A percentile compares a stretch with the other conserved stretches of the same genome.
phyloP scores from a whole-genome alignment of 2,329 filamentous ascomycete species.

The Sporothrix dimorphospora region DNA sequence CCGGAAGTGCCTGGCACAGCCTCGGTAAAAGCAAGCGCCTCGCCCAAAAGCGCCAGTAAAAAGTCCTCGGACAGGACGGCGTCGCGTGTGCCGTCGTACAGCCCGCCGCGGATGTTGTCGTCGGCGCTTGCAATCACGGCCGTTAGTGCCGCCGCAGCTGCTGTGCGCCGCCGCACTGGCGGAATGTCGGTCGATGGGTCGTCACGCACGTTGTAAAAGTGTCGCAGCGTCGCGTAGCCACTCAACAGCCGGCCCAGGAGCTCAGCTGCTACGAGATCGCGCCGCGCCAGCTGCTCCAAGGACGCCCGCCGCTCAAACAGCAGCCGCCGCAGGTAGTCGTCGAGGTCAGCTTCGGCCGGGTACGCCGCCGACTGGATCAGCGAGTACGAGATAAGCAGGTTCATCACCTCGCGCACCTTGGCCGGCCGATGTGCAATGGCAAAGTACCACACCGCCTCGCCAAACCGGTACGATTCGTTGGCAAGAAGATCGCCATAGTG shows the following conservation, averaged over 20 bases:
- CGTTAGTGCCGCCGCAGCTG: constrained; percentile 74
- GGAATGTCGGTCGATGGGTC: constrained; percentile 45
- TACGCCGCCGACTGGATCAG: constrained; percentile 83
- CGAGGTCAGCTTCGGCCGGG: constrained; percentile 71
- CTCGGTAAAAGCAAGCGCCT: constrained; percentile 73
- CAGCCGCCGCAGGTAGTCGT: constrained; percentile 70
- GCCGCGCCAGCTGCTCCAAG: constrained; percentile 70
- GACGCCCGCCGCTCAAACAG: constrained; percentile 72
- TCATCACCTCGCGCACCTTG: constrained; percentile 83
- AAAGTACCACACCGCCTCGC: constrained; percentile 87
- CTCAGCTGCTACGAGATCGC: constrained; percentile 80
- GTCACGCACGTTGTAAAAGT: constrained; percentile 89
- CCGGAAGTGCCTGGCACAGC: constrained; percentile 43
- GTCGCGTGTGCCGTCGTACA: constrained; percentile 80
- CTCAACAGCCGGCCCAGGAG: constrained; percentile 84
- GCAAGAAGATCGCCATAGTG: constrained; percentile 80
- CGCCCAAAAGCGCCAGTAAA: constrained; percentile 78
- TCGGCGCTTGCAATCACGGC: constrained; percentile 85
- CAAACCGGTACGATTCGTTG: constrained; percentile 74
- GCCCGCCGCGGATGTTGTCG: constrained; percentile 86
- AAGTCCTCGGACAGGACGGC: constrained; percentile 89
- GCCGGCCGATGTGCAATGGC: constrained; percentile 76
- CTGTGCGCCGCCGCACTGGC: constrained; percentile 65
- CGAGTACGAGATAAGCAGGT: constrained; percentile 84
- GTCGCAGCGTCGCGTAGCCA: constrained; percentile 87